phyloP scores from a whole-genome alignment of 1,139 yeast genomes.

The Geotrichum europaeum region DNA sequence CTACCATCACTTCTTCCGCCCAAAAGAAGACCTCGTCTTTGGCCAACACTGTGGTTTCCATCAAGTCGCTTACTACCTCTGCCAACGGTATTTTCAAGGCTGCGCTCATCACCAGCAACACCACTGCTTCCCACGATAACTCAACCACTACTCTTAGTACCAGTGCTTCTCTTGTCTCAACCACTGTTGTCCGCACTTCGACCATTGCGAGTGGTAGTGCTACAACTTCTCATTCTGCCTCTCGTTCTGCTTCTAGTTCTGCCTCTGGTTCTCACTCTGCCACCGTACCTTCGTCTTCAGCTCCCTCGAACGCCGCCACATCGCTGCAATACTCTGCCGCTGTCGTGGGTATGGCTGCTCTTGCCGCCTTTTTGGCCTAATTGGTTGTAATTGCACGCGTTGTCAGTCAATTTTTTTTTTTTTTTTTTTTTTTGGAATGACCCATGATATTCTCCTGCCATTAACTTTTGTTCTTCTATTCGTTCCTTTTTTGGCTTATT shows the following conservation, averaged over 20 bases:
- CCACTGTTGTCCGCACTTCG: neutral
- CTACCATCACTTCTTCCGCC: neutral
- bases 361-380: neutral
- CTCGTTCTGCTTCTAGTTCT: too few species aligned
- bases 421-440: neutral
- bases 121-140: neutral
- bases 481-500: neutral
- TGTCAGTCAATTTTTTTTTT: neutral
- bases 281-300: neutral
- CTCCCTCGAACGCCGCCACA: neutral
- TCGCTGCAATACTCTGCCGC: neutral
- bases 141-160: neutral
- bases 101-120: neutral
- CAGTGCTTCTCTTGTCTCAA: neutral
- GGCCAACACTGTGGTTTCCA: neutral
- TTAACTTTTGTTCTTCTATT: neutral
- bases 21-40: neutral
- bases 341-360: neutral
- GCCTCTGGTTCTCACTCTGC: neutral
- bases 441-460: neutral
- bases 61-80: neutral
- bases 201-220: neutral
- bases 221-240: too few species aligned
- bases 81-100: neutral
- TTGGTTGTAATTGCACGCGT: neutral